Evolutionary conservation across 352 stramenopile species (phyloP).

Genomic region (Pilasporangium apinafurcum): DNA sequence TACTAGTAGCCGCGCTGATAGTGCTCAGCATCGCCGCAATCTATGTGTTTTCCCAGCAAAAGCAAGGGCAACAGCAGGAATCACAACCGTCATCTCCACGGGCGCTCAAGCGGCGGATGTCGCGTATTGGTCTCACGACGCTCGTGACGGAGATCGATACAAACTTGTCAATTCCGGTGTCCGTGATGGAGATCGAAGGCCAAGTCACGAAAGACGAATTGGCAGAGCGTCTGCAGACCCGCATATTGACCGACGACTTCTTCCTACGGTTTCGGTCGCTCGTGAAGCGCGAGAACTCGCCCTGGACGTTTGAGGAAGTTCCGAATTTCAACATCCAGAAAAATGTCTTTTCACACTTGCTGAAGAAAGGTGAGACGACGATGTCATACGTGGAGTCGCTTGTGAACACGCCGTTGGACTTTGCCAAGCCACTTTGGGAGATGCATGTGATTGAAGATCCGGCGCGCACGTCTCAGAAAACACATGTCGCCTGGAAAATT

Average conservation of each 20-base stretch:
- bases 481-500: slow-evolving; percentile 57
- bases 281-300: slow-evolving; percentile 28
- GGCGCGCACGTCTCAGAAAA: slow-evolving; percentile 16
- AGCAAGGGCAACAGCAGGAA: slow-evolving; percentile 4
- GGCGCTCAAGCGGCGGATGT: slow-evolving; percentile 52
- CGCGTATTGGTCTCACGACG: slow-evolving; percentile 64
- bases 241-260: slow-evolving; percentile 51
- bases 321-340: slow-evolving; percentile 38
- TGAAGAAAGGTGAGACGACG: slow-evolving; percentile 42
- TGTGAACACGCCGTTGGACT: slow-evolving; percentile 64
- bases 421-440: slow-evolving; percentile 68
- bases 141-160: slow-evolving; percentile 64
- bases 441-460: slow-evolving; percentile 55
- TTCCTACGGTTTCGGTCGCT: slow-evolving; percentile 67
- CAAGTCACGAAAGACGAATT: slow-evolving; percentile 34
- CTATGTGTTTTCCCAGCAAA: slow-evolving; percentile 21
- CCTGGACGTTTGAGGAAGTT: slow-evolving; percentile 55
- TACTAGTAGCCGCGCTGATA: slow-evolving; percentile 9
- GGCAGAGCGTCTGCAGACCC: slow-evolving; percentile 36
- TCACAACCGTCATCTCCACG: background rate
- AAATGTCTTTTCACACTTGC: slow-evolving; percentile 52
- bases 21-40: slow-evolving; percentile 14
- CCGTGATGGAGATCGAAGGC: slow-evolving; percentile 48
- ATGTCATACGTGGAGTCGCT: slow-evolving; percentile 64
- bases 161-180: slow-evolving; percentile 75